Base-by-base conservation (phyloP, 169 alveolate genomes). In the Besnoitia besnoiti region DNA sequence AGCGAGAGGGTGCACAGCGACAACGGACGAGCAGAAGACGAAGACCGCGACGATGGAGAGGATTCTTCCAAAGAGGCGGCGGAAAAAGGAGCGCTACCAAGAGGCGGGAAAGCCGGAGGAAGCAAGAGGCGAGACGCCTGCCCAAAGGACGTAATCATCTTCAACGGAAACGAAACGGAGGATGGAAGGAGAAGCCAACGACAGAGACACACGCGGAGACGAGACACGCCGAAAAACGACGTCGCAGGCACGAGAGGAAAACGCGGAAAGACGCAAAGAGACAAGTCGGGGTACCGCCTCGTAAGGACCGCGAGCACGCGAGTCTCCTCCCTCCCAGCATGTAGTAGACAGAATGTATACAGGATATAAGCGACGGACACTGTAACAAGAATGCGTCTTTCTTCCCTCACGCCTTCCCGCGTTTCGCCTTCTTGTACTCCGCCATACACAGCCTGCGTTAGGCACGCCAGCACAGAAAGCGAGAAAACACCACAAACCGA, bases 361-460 rank as follows among this genome's bases (percentile, higher is more conserved):
- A 50, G 30, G 19, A 19, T 10, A 50, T 19, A 50, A 50, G 19
- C 62, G 62, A 50, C 10, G 19, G 19, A 50, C 62, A 19, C 19
- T 19, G 62, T 19, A 10, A 50, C 62, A 50, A 50, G 30, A 19
- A 50, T 10, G 10, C 30, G 19, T 19, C 10, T 19, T 50, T 14
- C 80, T 42, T 67, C n/a, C 76, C 80, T 35, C 80, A 30, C 10
- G 47, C 19, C 46, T 37, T 73, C 44, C 46, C 46, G 39, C n/a
- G 14, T 42, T 73, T 73, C 82, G 82, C 82, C 82, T 73, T 73
- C 82, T 73, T 73, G 44, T 73, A 73, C 46, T n/a, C 82, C 82
- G 82, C 82, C 82, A 73, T 73, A 42, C 82, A 73, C 39, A 73
- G 47, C 82, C 82, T 73, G 82, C 5, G 82, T 7, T 2, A 24